phyloP scores from a whole-genome alignment of 2,329 filamentous ascomycete species.

The Penicillium olsonii region DNA sequence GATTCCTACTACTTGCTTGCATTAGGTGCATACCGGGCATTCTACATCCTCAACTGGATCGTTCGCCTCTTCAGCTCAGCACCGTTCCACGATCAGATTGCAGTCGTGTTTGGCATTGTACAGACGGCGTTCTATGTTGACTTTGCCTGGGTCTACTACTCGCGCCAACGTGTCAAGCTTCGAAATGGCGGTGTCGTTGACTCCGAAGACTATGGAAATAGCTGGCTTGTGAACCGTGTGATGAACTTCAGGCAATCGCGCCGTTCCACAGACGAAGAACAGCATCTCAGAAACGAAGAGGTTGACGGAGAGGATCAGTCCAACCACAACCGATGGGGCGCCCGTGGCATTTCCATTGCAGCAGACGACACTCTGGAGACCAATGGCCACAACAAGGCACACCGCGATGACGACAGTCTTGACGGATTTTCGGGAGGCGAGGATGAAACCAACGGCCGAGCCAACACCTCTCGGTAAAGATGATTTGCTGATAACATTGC shows the following conservation, averaged over 20 bases:
- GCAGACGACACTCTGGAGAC: constrained; percentile 55
- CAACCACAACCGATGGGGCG: constrained; percentile 56
- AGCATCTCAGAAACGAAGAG: constrained; percentile 35
- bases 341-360: constrained; percentile 60
- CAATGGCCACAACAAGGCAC: constrained; percentile 16
- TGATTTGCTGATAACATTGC: background rate
- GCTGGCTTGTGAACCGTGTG: constrained; percentile 79
- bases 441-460: constrained; percentile 1
- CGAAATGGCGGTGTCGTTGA: constrained; percentile 85
- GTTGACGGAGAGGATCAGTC: constrained; percentile 27
- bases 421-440: constrained; percentile 16
- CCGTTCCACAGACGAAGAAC: constrained; percentile 39
- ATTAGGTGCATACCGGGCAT: constrained; percentile 80
- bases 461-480: background rate
- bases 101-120: constrained; percentile 81
- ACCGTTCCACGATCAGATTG: constrained; percentile 66
- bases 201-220: constrained; percentile 79
- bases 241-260: constrained; percentile 57
- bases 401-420: constrained; percentile 8
- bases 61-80: constrained; percentile 63
- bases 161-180: constrained; percentile 89
- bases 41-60: constrained; percentile 94
- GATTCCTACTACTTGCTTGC: constrained; percentile 93
- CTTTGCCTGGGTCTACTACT: constrained; percentile 97
- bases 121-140: constrained; percentile 90